Evolutionary conservation across 441 rosid genomes (phyloP), one percentile per base, ranked within the genome.

Genomic region (Croton laevigatus): DNA sequence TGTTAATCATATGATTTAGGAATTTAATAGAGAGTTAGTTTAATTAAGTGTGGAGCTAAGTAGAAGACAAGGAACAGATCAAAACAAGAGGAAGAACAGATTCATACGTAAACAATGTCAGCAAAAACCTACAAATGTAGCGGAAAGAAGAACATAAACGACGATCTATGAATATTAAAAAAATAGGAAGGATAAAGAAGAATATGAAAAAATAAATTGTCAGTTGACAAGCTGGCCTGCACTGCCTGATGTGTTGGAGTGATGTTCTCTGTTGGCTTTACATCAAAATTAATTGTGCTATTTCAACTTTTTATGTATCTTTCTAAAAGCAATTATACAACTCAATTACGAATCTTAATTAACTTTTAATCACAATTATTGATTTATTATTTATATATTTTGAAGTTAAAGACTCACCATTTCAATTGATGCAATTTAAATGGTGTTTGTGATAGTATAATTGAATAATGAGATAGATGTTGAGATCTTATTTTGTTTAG

Each of bases 151-250:
- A 49, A 2, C 2, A 34, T 4, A 27, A 22, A 45, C 11, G 12
- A 17, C 32, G 36, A 38, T 23, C 22, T 37, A 36, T 22, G 16
- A n/a, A 37, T 19, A 38, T 16, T 8, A 57, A 23, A 27, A 69
- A 1, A n/a, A 12, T 46, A 3, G 19, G 1, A 34, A 67, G 36
- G 36, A n/a, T 9, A 1, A 27, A n/a, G 0, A 60, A 42, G 36
- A 46, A 46, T 14, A 5, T 27, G 12, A 12, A 17, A 59, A 36
- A 34, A 45, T 7, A 1, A 23, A 27, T 55, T 32, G 66, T 45
- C 59, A 68, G 34, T 37, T 55, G 68, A 55, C 71, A 78, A 66
- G 81, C 79, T 75, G 76, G 71, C 64, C 44, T 59, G 76, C 73
- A 70, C 71, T 66, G 75, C 73, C 79, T 66, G 48, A 32, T 52